These are phyloP conservation scores for Xylaria digitata DNA, from an alignment of 2,329 filamentous ascomycete genomes.

Conservation along the genomic window DNA sequence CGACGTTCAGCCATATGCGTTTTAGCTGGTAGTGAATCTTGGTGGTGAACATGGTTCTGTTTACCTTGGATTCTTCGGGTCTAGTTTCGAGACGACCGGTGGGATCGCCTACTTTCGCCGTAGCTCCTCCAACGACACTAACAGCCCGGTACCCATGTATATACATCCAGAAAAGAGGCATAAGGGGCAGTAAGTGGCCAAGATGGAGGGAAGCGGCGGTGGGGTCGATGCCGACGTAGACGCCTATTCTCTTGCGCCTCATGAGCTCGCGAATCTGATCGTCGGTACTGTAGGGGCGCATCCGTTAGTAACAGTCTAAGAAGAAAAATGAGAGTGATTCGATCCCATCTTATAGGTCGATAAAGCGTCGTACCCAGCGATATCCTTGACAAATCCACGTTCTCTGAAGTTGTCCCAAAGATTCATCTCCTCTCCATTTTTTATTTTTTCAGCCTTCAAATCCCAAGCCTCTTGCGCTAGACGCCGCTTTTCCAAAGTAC, in stretches of 20 bases:
- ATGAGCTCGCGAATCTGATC: constrained; percentile 71
- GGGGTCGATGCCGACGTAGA: constrained; percentile 85
- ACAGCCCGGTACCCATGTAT: constrained; percentile 76
- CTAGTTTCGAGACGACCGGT: constrained; percentile 74
- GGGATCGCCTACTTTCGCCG: constrained; percentile 82
- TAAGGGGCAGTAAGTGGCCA: constrained; percentile 82
- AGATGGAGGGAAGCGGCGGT: constrained; percentile 83
- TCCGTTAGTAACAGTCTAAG: constrained; percentile 6
- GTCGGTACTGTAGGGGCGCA: constrained; percentile 38
- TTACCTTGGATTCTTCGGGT: constrained; percentile 61
- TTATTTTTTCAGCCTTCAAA: constrained; percentile 59
- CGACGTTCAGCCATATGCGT: constrained; percentile 79
- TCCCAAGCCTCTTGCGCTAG: constrained; percentile 61
- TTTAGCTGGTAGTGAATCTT: constrained; percentile 77
- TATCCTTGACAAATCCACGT: constrained; percentile 78
- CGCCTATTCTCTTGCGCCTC: constrained; percentile 73
- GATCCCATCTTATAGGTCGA: neutral
- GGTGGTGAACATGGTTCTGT: constrained; percentile 71
- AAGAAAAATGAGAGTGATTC: neutral
- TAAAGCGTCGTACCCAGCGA: constrained; percentile 70
- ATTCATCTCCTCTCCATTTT: constrained; percentile 61
- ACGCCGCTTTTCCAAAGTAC: constrained; percentile 58
- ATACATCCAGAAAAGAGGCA: constrained; percentile 88
- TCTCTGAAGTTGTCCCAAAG: constrained; percentile 75
- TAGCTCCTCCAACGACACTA: constrained; percentile 78